These are phyloP conservation scores for Herpotrichia juniperi DNA, from an alignment of 2,329 filamentous ascomycete genomes.

Conservation along the genomic window DNA sequence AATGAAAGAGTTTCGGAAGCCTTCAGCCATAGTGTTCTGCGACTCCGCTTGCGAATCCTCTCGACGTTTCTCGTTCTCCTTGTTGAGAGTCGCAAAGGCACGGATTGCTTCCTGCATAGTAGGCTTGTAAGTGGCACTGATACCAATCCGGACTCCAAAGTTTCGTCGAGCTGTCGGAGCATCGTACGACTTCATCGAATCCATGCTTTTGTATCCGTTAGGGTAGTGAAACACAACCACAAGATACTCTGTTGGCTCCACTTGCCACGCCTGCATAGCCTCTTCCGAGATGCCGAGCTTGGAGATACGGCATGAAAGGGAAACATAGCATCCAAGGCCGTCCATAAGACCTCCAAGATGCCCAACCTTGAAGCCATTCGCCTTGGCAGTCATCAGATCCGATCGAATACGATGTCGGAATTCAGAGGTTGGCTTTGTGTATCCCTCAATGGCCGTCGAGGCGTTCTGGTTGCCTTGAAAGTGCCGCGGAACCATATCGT, in stretches of 20 bases:
- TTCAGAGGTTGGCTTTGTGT: slow-evolving; percentile 26
- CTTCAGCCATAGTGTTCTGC: slow-evolving; percentile 15
- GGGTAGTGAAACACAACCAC: slow-evolving; percentile 73
- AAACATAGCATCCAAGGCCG: slow-evolving; percentile 60
- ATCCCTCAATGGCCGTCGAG: slow-evolving; percentile 5
- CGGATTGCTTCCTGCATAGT: slow-evolving; percentile 59
- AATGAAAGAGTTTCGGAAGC: slow-evolving; percentile 68
- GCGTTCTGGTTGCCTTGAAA: slow-evolving; percentile 10
- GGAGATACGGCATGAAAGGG: slow-evolving; percentile 70
- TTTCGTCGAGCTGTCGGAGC: slow-evolving; percentile 39
- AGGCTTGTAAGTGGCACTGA: slow-evolving; percentile 76
- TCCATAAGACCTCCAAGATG: slow-evolving; percentile 60
- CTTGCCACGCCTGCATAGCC: slow-evolving; percentile 77
- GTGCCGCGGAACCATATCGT: slow-evolving; percentile 44
- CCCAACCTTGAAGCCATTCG: slow-evolving; percentile 73
- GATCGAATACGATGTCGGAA: slow-evolving; percentile 54
- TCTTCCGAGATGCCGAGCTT: slow-evolving; percentile 77
- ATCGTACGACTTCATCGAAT: slow-evolving; percentile 57
- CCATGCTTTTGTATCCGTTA: slow-evolving; percentile 65
- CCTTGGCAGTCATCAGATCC: slow-evolving; percentile 67
- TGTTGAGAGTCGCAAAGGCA: slow-evolving; percentile 55
- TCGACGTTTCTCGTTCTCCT: slow-evolving; percentile 34
- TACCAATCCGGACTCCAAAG: slow-evolving; percentile 70
- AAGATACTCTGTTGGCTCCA: slow-evolving; percentile 71
- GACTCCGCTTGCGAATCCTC: slow-evolving; percentile 23